Percentiles rank a stretch among this genome's conserved stretches.
These are phyloP conservation scores for Lotmaria passim DNA, from an alignment of 208 protist genomes.

Conservation along the genomic window DNA sequence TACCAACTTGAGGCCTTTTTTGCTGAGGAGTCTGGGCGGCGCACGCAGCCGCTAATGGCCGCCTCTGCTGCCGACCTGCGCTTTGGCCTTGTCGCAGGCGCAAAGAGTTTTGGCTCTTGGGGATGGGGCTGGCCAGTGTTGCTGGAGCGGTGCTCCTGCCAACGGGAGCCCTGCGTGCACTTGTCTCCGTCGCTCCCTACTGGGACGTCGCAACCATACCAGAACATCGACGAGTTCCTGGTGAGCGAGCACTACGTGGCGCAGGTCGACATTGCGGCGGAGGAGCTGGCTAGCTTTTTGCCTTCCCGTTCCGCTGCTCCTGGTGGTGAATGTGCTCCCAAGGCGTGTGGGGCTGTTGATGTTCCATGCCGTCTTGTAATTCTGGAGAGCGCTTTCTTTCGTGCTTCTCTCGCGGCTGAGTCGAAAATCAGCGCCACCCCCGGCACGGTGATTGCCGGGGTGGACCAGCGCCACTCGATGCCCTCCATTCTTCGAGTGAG, in stretches of 20 bases:
- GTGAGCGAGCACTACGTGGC: conserved; percentile 33
- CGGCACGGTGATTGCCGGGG: conserved; percentile 51
- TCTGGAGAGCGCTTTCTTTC: conserved; percentile 32
- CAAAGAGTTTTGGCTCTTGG: conserved; percentile 53
- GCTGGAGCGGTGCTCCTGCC: conserved; percentile 31
- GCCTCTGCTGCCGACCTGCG: conserved; percentile 35
- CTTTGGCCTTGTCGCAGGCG: conserved; percentile 48
- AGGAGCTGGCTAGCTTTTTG: not conserved
- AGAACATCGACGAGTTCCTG: conserved; percentile 12
- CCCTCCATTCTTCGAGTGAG: conserved; percentile 21
- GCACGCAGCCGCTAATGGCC: conserved; percentile 31
- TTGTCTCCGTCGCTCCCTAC: not conserved
- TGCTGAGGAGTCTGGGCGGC: conserved; percentile 18
- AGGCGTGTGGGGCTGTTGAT: no score
- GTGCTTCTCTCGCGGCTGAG: conserved; percentile 9
- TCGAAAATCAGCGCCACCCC: conserved; percentile 23
- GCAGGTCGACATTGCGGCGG: conserved; percentile 19
- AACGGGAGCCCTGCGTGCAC: conserved; percentile 15
- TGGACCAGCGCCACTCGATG: conserved; percentile 48
- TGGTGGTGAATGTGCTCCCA: not conserved
- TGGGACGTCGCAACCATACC: conserved; percentile 1
- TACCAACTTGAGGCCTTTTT: conserved; percentile 36
- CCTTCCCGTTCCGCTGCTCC: not conserved
- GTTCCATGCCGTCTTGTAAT: conserved; percentile 42
- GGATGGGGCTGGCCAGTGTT: conserved; percentile 43